A percentile compares a stretch with the other conserved stretches of the same genome.
phyloP scores from a whole-genome alignment of 768 basidiomycete species.

The Cubamyces lactineus region DNA sequence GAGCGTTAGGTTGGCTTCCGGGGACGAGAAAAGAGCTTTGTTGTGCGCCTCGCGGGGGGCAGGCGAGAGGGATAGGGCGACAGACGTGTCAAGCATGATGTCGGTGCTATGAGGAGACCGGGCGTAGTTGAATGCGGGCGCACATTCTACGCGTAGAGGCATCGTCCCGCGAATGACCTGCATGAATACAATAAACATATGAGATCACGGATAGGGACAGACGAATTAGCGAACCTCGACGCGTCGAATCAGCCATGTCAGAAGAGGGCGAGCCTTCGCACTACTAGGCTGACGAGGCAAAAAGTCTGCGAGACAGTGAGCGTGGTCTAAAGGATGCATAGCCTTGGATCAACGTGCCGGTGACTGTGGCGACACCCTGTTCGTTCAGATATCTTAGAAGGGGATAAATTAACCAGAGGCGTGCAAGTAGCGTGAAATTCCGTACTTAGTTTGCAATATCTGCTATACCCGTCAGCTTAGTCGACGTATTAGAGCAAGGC shows the following conservation, averaged over 20 bases:
- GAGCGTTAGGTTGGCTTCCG: constrained; percentile 49
- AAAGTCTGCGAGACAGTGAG: constrained; percentile 57
- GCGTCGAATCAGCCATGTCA: constrained; percentile 84
- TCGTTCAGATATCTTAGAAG: constrained; percentile 75
- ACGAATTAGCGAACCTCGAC: constrained; percentile 55
- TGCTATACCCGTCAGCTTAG: constrained; percentile 37
- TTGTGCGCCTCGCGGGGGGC: constrained; percentile 41
- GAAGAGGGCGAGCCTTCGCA: constrained; percentile 57
- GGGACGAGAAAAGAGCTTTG: constrained; percentile 65
- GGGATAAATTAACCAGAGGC: neutral
- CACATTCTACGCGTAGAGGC: constrained; percentile 84
- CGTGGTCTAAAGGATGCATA: too few species aligned
- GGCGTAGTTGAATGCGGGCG: constrained; percentile 97
- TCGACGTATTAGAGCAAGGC: neutral
- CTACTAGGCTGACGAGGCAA: constrained; percentile 64
- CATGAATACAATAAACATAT: neutral
- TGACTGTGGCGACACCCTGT: constrained; percentile 82
- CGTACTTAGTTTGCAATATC: constrained; percentile 82
- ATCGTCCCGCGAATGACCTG: constrained; percentile 83
- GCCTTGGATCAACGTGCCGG: constrained; percentile 53
- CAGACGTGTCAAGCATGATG: constrained; percentile 52
- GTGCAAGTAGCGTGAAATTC: neutral
- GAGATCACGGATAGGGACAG: neutral
- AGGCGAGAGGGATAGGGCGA: constrained; percentile 29
- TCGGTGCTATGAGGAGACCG: constrained; percentile 70